These are phyloP conservation scores for Tricholoma saponaceum DNA, from an alignment of 768 basidiomycete species.

Conservation along the genomic window DNA sequence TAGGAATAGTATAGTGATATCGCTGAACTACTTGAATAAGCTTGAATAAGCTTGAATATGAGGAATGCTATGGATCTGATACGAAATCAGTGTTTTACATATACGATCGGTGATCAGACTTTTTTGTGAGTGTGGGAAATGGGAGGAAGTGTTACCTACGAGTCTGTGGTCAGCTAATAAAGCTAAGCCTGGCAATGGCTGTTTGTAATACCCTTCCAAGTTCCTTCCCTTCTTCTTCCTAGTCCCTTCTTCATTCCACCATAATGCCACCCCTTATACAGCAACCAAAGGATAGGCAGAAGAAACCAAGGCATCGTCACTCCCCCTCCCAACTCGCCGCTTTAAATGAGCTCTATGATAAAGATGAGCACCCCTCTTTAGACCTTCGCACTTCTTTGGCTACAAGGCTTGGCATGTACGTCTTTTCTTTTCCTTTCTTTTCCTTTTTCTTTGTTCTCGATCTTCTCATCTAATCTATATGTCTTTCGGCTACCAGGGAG, in stretches of 20 bases:
- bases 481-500: conserved; percentile 45
- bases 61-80: conserved; percentile 7
- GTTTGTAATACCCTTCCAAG: conserved; percentile 20
- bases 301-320: conserved; percentile 81
- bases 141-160: conserved; percentile 14
- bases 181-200: conserved; percentile 3
- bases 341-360: conserved; percentile 75
- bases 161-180: conserved; percentile 8
- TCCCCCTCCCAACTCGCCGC: conserved; percentile 67
- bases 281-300: conserved; percentile 41
- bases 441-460: conserved; percentile 8
- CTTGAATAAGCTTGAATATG: conserved; percentile 11
- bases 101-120: conserved; percentile 11
- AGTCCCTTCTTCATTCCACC: conserved; percentile 22
- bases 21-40: too few relatives aligned
- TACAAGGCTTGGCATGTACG: conserved; percentile 73
- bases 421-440: conserved; percentile 18
- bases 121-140: conserved; percentile 25
- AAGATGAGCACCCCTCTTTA: conserved; percentile 69
- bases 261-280: conserved; percentile 24
- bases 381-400: conserved; percentile 67
- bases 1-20: too few relatives aligned
- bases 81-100: not conserved
- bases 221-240: conserved; percentile 16
- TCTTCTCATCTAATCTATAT: conserved; percentile 10